Evolutionary conservation across 805 yeast species (phyloP).

Genomic region (Metschnikowia proteae): DNA sequence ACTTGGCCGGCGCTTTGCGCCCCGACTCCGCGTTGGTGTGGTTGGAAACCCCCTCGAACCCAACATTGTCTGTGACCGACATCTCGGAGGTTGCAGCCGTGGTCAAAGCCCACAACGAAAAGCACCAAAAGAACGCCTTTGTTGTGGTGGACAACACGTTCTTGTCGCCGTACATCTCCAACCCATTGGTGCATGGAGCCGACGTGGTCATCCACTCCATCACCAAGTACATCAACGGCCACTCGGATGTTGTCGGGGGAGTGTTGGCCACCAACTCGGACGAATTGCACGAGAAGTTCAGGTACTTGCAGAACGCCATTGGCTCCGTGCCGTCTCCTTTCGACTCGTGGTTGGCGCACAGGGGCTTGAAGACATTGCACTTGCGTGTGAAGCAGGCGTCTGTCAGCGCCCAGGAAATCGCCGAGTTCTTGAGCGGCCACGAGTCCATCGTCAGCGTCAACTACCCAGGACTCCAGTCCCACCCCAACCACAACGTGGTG

Average conservation of each 20-base stretch:
- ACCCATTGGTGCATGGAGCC: conserved; percentile 80
- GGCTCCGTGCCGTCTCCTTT: conserved; percentile 90
- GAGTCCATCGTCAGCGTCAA: conserved; percentile 62
- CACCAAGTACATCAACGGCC: conserved; percentile 89
- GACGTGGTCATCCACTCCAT: conserved; percentile 87
- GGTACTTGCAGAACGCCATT: conserved; percentile 81
- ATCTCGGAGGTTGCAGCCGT: conserved; percentile 57
- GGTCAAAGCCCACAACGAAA: conserved; percentile 42
- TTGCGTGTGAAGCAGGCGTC: conserved; percentile 73
- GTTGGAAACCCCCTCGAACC: conserved; percentile 89
- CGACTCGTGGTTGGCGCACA: conserved; percentile 89
- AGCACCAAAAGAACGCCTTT: conserved; percentile 49
- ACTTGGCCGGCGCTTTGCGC: conserved; percentile 52
- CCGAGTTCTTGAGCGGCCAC: conserved; percentile 54
- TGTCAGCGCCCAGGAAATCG: conserved; percentile 60
- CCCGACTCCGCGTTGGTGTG: conserved; percentile 72
- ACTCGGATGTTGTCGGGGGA: conserved; percentile 88
- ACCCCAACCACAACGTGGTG: conserved; percentile 61
- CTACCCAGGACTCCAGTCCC: conserved; percentile 78
- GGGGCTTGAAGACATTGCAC: conserved; percentile 85
- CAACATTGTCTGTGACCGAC: conserved; percentile 77
- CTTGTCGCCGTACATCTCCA: conserved; percentile 81
- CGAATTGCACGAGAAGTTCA: conserved; percentile 55
- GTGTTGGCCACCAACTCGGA: conserved; percentile 68
- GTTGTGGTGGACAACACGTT: conserved; percentile 87